Evolutionary conservation across 768 basidiomycete genomes (phyloP).

Genomic region (Auricularia cornea): DNA sequence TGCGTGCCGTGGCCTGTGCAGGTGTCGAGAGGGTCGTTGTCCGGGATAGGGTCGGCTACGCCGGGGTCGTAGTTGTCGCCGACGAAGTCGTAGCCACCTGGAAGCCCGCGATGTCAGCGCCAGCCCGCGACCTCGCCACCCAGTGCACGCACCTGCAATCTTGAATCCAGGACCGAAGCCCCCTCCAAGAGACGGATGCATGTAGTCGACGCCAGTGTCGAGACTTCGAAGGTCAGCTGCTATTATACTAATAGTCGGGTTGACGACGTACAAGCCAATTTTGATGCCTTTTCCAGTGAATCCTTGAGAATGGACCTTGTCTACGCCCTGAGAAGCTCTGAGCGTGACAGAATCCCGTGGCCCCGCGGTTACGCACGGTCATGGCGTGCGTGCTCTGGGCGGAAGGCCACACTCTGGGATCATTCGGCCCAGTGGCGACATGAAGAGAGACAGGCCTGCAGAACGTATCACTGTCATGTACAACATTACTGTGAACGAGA

Average conservation of each 20-base stretch:
- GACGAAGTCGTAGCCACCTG: conserved; percentile 10
- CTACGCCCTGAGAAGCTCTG: neutral
- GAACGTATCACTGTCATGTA: too few relatives aligned
- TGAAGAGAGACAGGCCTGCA: neutral
- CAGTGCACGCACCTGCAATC: neutral
- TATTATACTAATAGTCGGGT: too few relatives aligned
- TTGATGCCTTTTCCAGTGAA: neutral
- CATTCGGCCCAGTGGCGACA: neutral
- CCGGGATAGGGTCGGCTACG: neutral
- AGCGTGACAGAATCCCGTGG: too few relatives aligned
- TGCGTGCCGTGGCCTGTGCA: conserved; percentile 7
- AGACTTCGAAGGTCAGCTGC: too few relatives aligned
- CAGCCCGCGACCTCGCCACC: too few relatives aligned
- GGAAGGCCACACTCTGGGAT: neutral
- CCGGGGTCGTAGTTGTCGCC: conserved; percentile 12
- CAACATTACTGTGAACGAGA: too few relatives aligned
- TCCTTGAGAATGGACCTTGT: neutral
- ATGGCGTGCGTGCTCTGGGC: neutral
- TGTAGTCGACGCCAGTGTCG: conserved; percentile 4
- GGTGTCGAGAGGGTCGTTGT: conserved; percentile 7
- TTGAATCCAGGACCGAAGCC: conserved; percentile 9
- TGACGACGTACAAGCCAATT: neutral
- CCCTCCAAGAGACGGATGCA: conserved; percentile 9
- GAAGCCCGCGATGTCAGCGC: too few relatives aligned
- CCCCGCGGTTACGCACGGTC: neutral